Percentiles rank a stretch among this genome's conserved stretches.
Conservation (phyloP, 1,284 basidiomycete genomes). For the Ceratobasidium sp. region DNA sequence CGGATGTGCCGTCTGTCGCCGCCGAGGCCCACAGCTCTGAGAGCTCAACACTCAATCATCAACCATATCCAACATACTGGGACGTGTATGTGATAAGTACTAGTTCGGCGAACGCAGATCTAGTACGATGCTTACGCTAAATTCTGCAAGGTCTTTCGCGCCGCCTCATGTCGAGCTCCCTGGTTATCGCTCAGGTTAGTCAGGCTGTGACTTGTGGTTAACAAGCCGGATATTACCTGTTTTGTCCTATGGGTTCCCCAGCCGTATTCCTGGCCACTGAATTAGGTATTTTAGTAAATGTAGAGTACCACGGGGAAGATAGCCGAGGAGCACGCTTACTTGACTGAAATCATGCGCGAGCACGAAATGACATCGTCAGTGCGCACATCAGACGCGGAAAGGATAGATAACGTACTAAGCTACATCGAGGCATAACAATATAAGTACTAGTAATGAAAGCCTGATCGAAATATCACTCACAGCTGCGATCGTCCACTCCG, state of each 20-base stretch:
- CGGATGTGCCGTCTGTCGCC: conserved; percentile 27
- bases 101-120: conserved; percentile 13
- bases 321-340: conserved; percentile 17
- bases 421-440: conserved; percentile 1
- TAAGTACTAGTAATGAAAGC: neutral
- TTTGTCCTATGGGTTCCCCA: conserved; percentile 44
- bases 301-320: neutral
- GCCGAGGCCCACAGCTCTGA: conserved; percentile 26
- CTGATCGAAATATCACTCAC: conserved; percentile 24
- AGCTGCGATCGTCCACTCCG: conserved; percentile 42
- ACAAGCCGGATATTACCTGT: conserved; percentile 30
- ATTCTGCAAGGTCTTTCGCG: conserved; percentile 37
- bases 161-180: conserved; percentile 41
- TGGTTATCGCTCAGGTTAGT: conserved; percentile 36
- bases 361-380: conserved; percentile 16
- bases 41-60: conserved; percentile 22
- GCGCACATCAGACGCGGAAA: neutral
- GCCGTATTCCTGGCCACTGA: conserved; percentile 39
- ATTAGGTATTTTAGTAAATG: neutral
- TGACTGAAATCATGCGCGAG: conserved; percentile 20
- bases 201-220: neutral
- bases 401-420: conserved; percentile 12
- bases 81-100: conserved; percentile 26
- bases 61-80: conserved; percentile 30
- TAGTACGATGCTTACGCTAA: conserved; percentile 19